Evolutionary conservation across 192 early-diverging fungal genomes (phyloP).

Genomic region (Allomyces javanicus): DNA sequence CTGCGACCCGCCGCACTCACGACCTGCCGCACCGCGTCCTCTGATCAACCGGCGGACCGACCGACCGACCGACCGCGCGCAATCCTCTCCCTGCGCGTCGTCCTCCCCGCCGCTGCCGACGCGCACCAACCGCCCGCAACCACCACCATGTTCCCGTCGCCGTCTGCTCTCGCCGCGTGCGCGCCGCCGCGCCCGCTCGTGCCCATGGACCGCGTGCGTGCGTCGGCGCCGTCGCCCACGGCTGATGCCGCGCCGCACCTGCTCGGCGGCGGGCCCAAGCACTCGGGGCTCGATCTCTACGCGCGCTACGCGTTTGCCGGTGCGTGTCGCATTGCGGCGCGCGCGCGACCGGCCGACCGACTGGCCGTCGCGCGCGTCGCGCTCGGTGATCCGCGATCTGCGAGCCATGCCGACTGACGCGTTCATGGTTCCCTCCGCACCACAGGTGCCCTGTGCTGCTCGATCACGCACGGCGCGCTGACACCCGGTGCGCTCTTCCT

Average conservation of each 20-base stretch:
- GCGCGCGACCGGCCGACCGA: too few species aligned
- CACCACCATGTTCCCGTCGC: background rate
- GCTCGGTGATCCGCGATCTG: too few species aligned
- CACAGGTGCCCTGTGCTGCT: constrained; percentile 23
- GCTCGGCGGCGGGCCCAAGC: constrained; percentile 4
- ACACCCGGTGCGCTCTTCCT: constrained; percentile 4
- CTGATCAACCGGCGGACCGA: too few species aligned
- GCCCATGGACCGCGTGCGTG: constrained; percentile 4
- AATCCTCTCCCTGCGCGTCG: too few species aligned
- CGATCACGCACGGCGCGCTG: constrained; percentile 38
- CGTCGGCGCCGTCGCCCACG: constrained; percentile 7
- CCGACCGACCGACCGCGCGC: too few species aligned
- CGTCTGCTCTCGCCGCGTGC: constrained; percentile 1
- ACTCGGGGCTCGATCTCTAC: constrained; percentile 26
- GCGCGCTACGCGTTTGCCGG: constrained; percentile 35
- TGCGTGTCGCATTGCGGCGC: background rate
- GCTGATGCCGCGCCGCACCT: constrained; percentile 5
- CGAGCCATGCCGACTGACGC: too few species aligned
- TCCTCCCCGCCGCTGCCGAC: too few species aligned
- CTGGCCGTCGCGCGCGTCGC: too few species aligned
- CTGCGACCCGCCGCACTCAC: too few species aligned
- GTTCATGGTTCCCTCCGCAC: too few species aligned
- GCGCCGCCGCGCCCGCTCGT: constrained; percentile 5
- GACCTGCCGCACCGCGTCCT: too few species aligned
- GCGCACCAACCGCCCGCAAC: too few species aligned